phyloP scores from a whole-genome alignment of 75 land plant species.

The Pseudotsuga menziesii region DNA sequence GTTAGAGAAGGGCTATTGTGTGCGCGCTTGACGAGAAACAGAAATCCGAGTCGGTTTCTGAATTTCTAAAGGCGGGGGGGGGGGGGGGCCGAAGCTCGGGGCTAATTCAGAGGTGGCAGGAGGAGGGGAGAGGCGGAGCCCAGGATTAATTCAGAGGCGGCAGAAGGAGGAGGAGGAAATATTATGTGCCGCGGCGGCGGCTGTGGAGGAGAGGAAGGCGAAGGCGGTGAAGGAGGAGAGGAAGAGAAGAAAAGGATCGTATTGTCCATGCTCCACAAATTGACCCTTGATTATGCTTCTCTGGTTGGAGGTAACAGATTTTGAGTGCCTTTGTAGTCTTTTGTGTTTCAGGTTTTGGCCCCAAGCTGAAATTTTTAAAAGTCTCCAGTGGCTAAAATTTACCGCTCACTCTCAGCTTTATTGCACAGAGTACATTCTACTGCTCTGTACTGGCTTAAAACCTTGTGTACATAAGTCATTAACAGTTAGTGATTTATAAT shows the following conservation, averaged over 20 bases:
- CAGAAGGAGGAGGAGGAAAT: slow-evolving; percentile 14
- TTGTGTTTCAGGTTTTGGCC: background rate
- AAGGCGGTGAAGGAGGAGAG: slow-evolving; percentile 15
- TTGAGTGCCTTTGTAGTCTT: background rate
- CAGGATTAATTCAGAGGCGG: slow-evolving; percentile 16
- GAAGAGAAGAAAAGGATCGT: slow-evolving; percentile 22
- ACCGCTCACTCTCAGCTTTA: no score
- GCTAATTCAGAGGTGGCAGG: slow-evolving; percentile 10
- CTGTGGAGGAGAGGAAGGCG: slow-evolving; percentile 21
- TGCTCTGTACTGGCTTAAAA: no score
- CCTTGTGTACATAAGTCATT: no score
- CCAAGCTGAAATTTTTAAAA: background rate
- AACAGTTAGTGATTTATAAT: background rate
- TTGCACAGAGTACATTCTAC: no score
- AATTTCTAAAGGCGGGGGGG: slow-evolving; percentile 11
- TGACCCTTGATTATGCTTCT: slow-evolving; percentile 81
- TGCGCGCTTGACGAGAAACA: background rate
- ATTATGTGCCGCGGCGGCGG: slow-evolving; percentile 25
- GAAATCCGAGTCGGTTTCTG: background rate
- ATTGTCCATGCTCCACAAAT: slow-evolving; percentile 80
- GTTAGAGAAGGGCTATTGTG: background rate
- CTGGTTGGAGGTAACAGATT: slow-evolving; percentile 63
- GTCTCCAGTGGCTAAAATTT: no score
- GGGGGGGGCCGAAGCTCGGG: slow-evolving; percentile 10
- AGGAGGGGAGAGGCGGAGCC: slow-evolving; percentile 8